Percentiles rank a stretch among this genome's conserved stretches.
Conservation (phyloP, 352 stramenopile genomes). For the Phytopythium ostracodes region DNA sequence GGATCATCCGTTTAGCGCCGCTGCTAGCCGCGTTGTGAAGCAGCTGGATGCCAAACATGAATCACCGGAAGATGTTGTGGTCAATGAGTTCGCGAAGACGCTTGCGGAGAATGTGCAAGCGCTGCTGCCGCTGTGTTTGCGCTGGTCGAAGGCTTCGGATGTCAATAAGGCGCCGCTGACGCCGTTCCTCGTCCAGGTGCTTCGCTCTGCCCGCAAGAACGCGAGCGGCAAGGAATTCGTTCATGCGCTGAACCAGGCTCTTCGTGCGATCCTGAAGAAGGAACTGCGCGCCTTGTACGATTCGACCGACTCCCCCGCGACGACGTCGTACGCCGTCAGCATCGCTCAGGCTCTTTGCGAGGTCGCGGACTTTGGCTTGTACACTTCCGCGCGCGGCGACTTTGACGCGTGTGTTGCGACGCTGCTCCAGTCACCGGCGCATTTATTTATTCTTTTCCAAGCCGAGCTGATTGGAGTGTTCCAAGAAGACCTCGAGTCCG, state of each 20-base stretch:
- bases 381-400: conserved; percentile 35
- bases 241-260: conserved; percentile 38
- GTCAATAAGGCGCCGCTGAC: conserved; percentile 43
- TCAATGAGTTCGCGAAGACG: conserved; percentile 26
- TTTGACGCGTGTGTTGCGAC: conserved; percentile 65
- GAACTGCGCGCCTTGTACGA: conserved; percentile 56
- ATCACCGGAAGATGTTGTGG: conserved; percentile 19
- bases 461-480: conserved; percentile 48
- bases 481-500: conserved; percentile 33
- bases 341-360: conserved; percentile 52
- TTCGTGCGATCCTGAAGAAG: conserved; percentile 61
- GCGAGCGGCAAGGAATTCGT: conserved; percentile 24
- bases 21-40: conserved; percentile 11
- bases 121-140: conserved; percentile 54
- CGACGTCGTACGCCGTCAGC: conserved; percentile 17
- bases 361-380: conserved; percentile 33
- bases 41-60: conserved; percentile 13
- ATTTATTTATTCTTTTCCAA: conserved; percentile 67
- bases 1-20: conserved; percentile 47
- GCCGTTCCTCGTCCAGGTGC: conserved; percentile 53
- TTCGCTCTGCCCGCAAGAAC: conserved; percentile 37
- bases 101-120: conserved; percentile 31
- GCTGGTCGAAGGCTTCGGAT: conserved; percentile 52
- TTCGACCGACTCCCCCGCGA: conserved; percentile 11
- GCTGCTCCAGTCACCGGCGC: conserved; percentile 53